Evolutionary conservation across 495 filamentous ascomycete species (phyloP), one percentile per base, ranked within the genome.

Genomic region (Chaetomium tenue): DNA sequence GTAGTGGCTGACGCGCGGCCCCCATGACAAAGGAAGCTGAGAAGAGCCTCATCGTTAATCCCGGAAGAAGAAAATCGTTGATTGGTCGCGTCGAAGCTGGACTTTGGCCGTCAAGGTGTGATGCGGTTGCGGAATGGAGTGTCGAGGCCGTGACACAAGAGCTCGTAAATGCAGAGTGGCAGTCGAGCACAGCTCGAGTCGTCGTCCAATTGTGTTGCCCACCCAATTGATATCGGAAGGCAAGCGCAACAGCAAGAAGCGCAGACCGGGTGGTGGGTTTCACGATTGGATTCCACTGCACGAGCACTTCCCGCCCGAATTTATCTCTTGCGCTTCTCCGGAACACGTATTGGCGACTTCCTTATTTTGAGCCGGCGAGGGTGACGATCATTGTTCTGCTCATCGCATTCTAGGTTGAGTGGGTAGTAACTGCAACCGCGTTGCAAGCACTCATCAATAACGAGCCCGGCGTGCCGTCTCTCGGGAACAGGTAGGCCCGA

Each of bases 11-110:
- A 44, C 20, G 55, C 20, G 37, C 16, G 55, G 8, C 39, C 33
- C 33, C 9, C 7, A 44, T 2, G 18, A 11, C 20, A 26, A 26
- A 18, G 9, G 13, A 26, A 56, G 42, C 42, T 3, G 22, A 3
- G 23, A 13, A 50, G 46, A 61, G 47, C 46, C 58, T 61, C 30
- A 52, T 62, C 60, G 60, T 62, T 39, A 62, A 62, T 22, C 60
- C 20, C 60, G 60, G 60, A 46, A 53, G 33, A 25, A 16, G 28
- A 62, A 62, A 62, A 62, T 62, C 40, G 25, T 20, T 53, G 39
- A 62, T 62, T 54, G 60, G 59, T 15, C 28, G 33, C 13, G 20
- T 23, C 22, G 12, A 0, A 2, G 6, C 13, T 7, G 37, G 46
- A 5, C 46, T 50, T 6, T 20, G 4, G 8, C 11, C 16, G 16